Evolutionary conservation across 192 early-diverging fungal species (phyloP).

Genomic region (Gigaspora rosea): DNA sequence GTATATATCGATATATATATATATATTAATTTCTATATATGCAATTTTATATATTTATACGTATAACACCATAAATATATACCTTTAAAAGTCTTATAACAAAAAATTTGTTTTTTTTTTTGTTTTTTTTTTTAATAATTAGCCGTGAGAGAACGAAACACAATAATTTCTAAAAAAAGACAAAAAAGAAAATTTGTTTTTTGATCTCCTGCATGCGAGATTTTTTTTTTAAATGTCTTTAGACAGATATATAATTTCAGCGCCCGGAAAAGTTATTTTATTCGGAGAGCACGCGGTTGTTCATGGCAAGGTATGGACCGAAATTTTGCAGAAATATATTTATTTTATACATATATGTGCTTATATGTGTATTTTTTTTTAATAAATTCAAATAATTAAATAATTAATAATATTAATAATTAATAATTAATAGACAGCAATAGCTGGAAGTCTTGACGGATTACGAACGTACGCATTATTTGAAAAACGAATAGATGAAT

Average conservation of each 20-base stretch:
- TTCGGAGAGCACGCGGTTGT: conserved; percentile 99
- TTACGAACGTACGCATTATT: conserved; percentile 74
- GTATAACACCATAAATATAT: too few relatives aligned
- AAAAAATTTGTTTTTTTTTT: too few relatives aligned
- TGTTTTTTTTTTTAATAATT: too few relatives aligned
- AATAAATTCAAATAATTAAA: neutral
- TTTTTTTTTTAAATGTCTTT: neutral
- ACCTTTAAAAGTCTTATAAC: too few relatives aligned
- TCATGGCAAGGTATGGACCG: conserved; percentile 69
- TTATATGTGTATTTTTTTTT: neutral
- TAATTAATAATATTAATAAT: too few relatives aligned
- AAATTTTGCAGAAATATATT: neutral
- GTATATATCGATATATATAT: too few relatives aligned
- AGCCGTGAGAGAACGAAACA: too few relatives aligned
- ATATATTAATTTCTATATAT: too few relatives aligned
- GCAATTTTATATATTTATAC: too few relatives aligned
- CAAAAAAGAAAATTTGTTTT: too few relatives aligned
- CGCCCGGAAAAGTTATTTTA: conserved; percentile 97
- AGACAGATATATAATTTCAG: conserved; percentile 53
- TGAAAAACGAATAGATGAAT: conserved; percentile 50
- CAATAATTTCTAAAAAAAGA: too few relatives aligned
- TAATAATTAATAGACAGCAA: conserved; percentile 61
- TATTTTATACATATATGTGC: neutral
- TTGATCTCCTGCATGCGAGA: too few relatives aligned
- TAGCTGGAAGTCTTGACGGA: conserved; percentile 74